These are phyloP conservation scores for Aurinia saxatilis DNA, from an alignment of 345 rosid genomes.

Conservation along the genomic window DNA sequence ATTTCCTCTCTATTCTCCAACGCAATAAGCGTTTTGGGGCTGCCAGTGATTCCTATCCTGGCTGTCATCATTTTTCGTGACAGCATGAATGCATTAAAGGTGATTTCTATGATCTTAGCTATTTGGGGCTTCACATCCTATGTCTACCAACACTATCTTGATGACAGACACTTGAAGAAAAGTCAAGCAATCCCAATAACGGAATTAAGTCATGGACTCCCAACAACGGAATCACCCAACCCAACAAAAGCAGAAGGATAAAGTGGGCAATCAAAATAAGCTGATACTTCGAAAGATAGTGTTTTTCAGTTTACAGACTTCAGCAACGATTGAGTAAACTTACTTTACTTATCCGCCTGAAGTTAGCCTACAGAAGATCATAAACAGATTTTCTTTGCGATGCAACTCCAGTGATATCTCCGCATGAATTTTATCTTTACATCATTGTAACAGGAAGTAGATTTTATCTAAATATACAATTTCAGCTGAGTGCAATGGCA, in stretches of 20 bases:
- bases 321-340: too few relatives aligned
- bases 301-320: too few relatives aligned
- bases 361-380: too few relatives aligned
- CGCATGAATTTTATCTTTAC: not conserved
- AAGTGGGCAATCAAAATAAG: not conserved
- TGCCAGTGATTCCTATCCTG: conserved; percentile 52
- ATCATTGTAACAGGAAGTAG: conserved; percentile 13
- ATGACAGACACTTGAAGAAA: conserved; percentile 12
- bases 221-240: not conserved
- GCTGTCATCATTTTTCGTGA: conserved; percentile 62
- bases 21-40: conserved; percentile 44
- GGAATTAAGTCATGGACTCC: conserved; percentile 5
- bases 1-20: conserved; percentile 59
- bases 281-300: too few relatives aligned
- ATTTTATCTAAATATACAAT: not conserved
- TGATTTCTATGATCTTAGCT: conserved; percentile 51
- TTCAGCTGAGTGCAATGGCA: not conserved
- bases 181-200: not conserved
- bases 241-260: conserved; percentile 12
- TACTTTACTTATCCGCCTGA: too few relatives aligned
- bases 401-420: not conserved
- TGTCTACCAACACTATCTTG: conserved; percentile 34
- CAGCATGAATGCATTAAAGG: conserved; percentile 57
- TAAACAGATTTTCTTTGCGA: not conserved
- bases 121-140: conserved; percentile 55